phyloP scores from a whole-genome alignment of 1,284 basidiomycete genomes.

The Abortiporus biennis region DNA sequence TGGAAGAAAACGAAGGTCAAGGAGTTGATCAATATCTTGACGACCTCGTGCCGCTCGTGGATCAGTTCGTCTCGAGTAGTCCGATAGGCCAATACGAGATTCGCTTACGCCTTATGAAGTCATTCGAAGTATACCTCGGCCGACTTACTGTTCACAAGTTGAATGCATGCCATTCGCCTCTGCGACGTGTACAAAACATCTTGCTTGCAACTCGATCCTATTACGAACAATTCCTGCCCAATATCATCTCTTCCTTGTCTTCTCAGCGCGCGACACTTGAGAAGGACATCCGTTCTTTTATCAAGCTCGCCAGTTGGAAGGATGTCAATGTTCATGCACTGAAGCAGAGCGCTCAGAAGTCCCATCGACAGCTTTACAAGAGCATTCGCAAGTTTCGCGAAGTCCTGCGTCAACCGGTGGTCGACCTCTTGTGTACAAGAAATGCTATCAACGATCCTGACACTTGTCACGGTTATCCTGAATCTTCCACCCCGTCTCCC shows the following conservation, averaged over 20 bases:
- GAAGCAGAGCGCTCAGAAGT: conserved; percentile 86
- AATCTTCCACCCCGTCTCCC: neutral
- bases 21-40: conserved; percentile 52
- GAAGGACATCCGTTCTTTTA: conserved; percentile 78
- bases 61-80: conserved; percentile 75
- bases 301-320: conserved; percentile 98
- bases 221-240: conserved; percentile 58
- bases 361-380: conserved; percentile 91
- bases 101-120: conserved; percentile 66
- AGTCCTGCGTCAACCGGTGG: conserved; percentile 72
- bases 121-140: conserved; percentile 55
- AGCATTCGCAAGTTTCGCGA: conserved; percentile 91
- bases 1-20: conserved; percentile 24
- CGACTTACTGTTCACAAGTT: conserved; percentile 25
- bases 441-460: conserved; percentile 24
- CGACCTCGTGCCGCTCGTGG: conserved; percentile 73
- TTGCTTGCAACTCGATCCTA: conserved; percentile 64
- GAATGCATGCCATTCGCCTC: conserved; percentile 21
- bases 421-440: conserved; percentile 36
- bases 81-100: conserved; percentile 79
- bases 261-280: conserved; percentile 66
- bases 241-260: conserved; percentile 46
- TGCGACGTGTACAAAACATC: conserved; percentile 52
- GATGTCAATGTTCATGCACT: conserved; percentile 95
- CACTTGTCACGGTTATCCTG: neutral